Conservation (phyloP, 768 basidiomycete species). For the Pleurotus eryngii region DNA sequence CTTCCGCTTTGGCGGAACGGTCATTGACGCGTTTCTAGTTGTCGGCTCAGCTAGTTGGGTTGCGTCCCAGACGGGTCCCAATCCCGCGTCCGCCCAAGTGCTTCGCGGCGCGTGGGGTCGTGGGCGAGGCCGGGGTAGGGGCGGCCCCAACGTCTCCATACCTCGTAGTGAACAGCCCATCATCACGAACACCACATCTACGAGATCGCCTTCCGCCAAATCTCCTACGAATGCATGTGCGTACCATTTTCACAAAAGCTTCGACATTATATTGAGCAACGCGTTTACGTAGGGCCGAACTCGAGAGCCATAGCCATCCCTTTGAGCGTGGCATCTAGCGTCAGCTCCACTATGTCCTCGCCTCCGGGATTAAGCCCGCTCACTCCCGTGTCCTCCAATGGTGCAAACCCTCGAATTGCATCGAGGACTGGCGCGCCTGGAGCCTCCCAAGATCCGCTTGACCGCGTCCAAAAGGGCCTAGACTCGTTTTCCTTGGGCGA, state of each 20-base stretch:
- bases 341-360: too few species aligned
- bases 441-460: background rate
- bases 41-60: conserved; percentile 37
- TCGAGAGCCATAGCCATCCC: too few species aligned
- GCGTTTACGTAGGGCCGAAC: too few species aligned
- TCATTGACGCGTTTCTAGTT: conserved; percentile 18
- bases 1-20: background rate
- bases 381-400: background rate
- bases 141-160: background rate
- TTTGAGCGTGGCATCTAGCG: too few species aligned
- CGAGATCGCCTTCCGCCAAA: background rate
- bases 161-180: conserved; percentile 3
- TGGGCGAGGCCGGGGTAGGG: background rate
- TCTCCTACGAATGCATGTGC: conserved; percentile 4
- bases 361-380: background rate
- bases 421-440: background rate
- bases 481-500: background rate
- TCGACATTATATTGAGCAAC: background rate
- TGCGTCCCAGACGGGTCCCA: conserved; percentile 15
- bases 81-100: conserved; percentile 10
- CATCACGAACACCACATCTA: background rate
- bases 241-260: background rate
- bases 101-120: conserved; percentile 19
- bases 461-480: background rate
- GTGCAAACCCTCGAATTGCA: conserved; percentile 1